These are phyloP conservation scores for Rhodotorula sphaerocarpa DNA, from an alignment of 768 basidiomycete species.

Conservation along the genomic window DNA sequence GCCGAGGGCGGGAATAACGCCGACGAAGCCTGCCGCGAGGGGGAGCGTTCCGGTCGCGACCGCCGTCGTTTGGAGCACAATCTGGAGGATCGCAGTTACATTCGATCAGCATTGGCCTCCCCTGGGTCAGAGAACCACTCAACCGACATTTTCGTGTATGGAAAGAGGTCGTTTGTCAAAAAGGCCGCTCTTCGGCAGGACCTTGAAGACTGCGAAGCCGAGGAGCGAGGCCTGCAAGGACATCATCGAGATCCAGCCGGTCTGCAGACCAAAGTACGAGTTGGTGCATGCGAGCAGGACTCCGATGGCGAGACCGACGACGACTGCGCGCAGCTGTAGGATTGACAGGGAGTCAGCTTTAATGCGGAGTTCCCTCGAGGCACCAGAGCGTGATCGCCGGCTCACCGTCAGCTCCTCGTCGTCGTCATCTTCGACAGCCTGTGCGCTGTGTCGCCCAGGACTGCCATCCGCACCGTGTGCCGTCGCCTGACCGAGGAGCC, in stretches of 20 bases:
- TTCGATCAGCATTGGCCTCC: slow-evolving; percentile 42
- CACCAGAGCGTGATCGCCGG: too few relatives aligned
- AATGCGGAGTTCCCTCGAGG: too few relatives aligned
- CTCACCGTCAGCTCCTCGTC: too few relatives aligned
- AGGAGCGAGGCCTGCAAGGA: slow-evolving; percentile 74
- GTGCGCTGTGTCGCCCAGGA: too few relatives aligned
- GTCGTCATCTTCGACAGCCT: too few relatives aligned
- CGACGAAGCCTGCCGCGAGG: slow-evolving; percentile 60
- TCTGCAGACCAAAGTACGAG: slow-evolving; percentile 75
- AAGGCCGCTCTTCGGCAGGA: slow-evolving; percentile 45
- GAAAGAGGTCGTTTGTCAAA: slow-evolving; percentile 21
- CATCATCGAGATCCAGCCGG: slow-evolving; percentile 79
- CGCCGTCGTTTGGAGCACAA: slow-evolving; percentile 89
- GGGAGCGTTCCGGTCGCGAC: slow-evolving; percentile 72
- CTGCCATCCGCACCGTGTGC: too few relatives aligned
- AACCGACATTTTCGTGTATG: slow-evolving; percentile 31
- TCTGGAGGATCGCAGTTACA: slow-evolving; percentile 54
- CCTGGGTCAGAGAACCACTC: slow-evolving; percentile 46
- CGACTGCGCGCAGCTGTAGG: slow-evolving; percentile 51
- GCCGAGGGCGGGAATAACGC: slow-evolving; percentile 81
- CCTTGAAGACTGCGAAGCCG: slow-evolving; percentile 70
- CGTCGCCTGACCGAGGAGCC: too few relatives aligned
- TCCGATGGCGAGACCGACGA: slow-evolving; percentile 72
- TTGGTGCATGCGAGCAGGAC: slow-evolving; percentile 82
- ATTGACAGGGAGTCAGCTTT: too few relatives aligned